phyloP scores from a whole-genome alignment of 2,329 filamentous ascomycete species.

The Xylaria sp. region DNA sequence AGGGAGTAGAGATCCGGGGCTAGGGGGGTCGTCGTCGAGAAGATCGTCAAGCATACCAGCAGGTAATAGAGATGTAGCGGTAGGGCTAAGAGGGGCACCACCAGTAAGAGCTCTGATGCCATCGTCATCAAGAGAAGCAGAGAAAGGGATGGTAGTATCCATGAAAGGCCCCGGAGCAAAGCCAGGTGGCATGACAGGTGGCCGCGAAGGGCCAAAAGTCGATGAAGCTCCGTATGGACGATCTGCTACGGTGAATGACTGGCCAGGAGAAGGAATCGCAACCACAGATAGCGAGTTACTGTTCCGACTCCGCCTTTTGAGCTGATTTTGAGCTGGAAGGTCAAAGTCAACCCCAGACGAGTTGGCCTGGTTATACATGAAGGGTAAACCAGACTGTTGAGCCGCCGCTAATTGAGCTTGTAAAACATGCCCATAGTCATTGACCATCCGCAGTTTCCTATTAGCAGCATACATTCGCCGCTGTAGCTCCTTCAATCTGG shows the following conservation, averaged over 20 bases:
- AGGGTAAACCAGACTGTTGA: conserved; percentile 50
- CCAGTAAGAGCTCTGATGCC: conserved; percentile 65
- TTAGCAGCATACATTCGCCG: conserved; percentile 54
- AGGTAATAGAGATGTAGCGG: conserved; percentile 74
- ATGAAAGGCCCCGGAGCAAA: conserved; percentile 62
- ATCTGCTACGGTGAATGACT: conserved; percentile 47
- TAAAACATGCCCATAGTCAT: conserved; percentile 54
- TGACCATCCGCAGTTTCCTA: conserved; percentile 53
- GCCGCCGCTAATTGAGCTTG: conserved; percentile 52
- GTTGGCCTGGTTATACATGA: conserved; percentile 53
- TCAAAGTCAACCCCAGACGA: conserved; percentile 56
- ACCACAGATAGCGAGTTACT: conserved; percentile 54
- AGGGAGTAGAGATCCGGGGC: conserved; percentile 43
- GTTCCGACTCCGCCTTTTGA: conserved; percentile 55
- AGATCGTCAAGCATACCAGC: conserved; percentile 67
- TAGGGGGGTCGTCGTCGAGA: conserved; percentile 64
- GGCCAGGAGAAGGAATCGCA: conserved; percentile 49
- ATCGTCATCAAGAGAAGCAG: conserved; percentile 60
- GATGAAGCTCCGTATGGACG: conserved; percentile 34
- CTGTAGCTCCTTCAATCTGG: conserved; percentile 59
- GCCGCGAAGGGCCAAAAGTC: conserved; percentile 43
- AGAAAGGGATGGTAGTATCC: conserved; percentile 51
- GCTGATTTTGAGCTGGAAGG: conserved; percentile 46
- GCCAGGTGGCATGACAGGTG: conserved; percentile 50
- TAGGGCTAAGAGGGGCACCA: conserved; percentile 76